phyloP scores from a whole-genome alignment of 2,329 filamentous ascomycete species.

The Hysterium pulicare region DNA sequence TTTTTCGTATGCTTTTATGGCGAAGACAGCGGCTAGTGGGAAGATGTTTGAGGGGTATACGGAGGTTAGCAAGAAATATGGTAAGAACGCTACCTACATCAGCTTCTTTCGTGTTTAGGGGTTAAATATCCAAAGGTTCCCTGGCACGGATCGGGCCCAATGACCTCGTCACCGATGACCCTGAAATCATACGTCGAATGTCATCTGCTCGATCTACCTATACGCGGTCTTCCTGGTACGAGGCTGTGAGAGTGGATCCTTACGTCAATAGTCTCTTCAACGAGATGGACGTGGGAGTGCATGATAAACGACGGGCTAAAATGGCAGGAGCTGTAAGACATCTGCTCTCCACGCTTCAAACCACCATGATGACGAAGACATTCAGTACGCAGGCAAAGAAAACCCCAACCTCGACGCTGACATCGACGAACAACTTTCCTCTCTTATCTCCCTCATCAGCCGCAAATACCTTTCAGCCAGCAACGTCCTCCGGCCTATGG shows the following conservation, averaged over 20 bases:
- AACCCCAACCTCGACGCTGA: conserved; percentile 49
- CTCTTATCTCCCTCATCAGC: conserved; percentile 47
- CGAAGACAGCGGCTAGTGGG: conserved; percentile 13
- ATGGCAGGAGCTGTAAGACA: conserved; percentile 45
- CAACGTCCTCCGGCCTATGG: conserved; percentile 33
- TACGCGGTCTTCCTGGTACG: conserved; percentile 26
- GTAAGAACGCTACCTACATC: conserved; percentile 6
- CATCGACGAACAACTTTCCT: conserved; percentile 45
- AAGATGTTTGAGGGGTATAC: conserved; percentile 10
- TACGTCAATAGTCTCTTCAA: conserved; percentile 50
- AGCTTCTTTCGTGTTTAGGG: conserved; percentile 1
- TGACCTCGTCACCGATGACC: conserved; percentile 46
- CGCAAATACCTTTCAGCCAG: conserved; percentile 37
- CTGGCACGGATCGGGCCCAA: conserved; percentile 45
- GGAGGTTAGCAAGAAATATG: conserved; percentile 14
- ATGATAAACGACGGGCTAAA: conserved; percentile 39
- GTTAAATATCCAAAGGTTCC: conserved; percentile 17
- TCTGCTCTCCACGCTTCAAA: conserved; percentile 20
- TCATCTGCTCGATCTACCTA: conserved; percentile 40
- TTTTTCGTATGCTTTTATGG: conserved; percentile 17
- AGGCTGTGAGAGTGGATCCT: conserved; percentile 49
- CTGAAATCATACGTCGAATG: conserved; percentile 46
- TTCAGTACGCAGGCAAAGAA: conserved; percentile 51
- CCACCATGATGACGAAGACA: background rate
- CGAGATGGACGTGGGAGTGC: conserved; percentile 45